Evolutionary conservation across 116 monocot species (phyloP).

Genomic region (Dioscorea cayenensis): DNA sequence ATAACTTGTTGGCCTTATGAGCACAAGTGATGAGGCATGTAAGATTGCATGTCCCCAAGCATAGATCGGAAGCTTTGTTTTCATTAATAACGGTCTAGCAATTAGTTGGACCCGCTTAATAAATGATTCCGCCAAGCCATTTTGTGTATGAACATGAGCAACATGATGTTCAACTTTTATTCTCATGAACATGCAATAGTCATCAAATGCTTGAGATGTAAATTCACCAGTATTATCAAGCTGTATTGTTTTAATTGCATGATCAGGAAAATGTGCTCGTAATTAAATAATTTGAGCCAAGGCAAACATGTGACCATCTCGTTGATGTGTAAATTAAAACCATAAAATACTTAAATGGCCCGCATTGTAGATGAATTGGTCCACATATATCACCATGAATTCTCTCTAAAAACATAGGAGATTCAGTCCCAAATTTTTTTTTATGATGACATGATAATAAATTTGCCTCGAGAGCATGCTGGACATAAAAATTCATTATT

Average conservation of each 20-base stretch:
- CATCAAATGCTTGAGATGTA: background rate
- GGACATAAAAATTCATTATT: background rate
- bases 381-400: constrained; percentile 8
- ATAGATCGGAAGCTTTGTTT: too few relatives aligned
- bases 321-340: too few relatives aligned
- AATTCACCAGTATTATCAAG: background rate
- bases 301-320: constrained; percentile 4
- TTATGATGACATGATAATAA: background rate
- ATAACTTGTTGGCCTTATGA: too few relatives aligned
- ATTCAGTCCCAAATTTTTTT: background rate
- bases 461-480: background rate
- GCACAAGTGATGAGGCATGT: too few relatives aligned
- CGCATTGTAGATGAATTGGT: constrained; percentile 2
- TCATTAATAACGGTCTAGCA: too few relatives aligned
- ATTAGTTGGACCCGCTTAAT: too few relatives aligned
- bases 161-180: too few relatives aligned
- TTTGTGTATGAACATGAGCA: too few relatives aligned
- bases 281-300: background rate
- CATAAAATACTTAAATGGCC: background rate
- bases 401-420: background rate
- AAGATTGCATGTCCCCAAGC: too few relatives aligned
- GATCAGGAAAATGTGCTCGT: background rate
- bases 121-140: too few relatives aligned
- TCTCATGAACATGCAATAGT: background rate
- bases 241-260: background rate